Base-by-base conservation (phyloP, 164 flowering plant genomes). In the Nelumbo lutea region DNA sequence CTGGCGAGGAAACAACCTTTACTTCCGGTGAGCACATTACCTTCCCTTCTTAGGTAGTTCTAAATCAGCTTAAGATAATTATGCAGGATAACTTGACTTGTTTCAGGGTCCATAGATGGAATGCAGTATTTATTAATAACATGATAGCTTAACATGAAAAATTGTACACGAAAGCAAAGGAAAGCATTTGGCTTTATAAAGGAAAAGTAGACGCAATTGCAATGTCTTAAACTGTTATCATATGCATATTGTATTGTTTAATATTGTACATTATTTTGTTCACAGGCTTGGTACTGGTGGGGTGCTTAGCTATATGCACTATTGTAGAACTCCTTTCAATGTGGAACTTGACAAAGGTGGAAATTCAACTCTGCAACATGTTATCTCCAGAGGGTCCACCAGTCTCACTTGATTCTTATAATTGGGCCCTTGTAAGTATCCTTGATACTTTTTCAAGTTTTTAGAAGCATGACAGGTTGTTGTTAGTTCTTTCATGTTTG, bases 271-370 rank as follows among this genome's bases (percentile, higher is more conserved):
- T 27, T 27, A 27, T 27, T 27, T 27, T 27, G 27, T 27, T 27
- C 27, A 27, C 86, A 95, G 98, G 98, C 50, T 79, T 91, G 84
- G 39, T 62, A 58, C 79, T 91, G 38, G 88, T 69, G 0, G 78
- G 82, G 60, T 81, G 82, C 80, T 83, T 89, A 48, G 87, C 88
- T 13, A 38, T 71, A 44, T 87, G 90, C 79, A 90, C 97, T 41
- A 51, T 79, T 56, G 61, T 81, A 9, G 96, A 91, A 76, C 89
- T 95, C 57, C 76, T 90, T 67, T 88, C 97, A 56, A 95, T 95
- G 98, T 91, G 98, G 97, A 95, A 90, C 79, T 81, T 95, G 81
- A 95, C 98, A 8, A 88, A 91, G 78, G 75, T 90, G 66, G 98
- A 95, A 81, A 90, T 92, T 77, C 85, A 83, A 38, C 83, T 92